Evolutionary conservation across 371 early-diverging fungal species (phyloP), one percentile per base, ranked within the genome.

Genomic region (Batkoa obscura): DNA sequence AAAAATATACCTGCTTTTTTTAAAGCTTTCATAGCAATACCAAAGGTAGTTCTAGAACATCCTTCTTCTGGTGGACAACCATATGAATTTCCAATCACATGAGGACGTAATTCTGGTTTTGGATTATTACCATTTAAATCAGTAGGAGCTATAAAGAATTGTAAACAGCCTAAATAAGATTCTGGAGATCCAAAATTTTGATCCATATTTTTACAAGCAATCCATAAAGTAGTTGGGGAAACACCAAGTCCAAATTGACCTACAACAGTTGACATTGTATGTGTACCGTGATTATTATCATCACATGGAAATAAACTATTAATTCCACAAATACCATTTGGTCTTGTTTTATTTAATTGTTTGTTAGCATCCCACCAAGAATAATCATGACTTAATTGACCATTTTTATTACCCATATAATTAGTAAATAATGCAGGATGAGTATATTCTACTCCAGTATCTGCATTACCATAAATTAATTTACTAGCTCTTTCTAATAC

Each of bases 341-440:
- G 38, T 3, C 30, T 35, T 12, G 52, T n/a, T 12, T 23, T 12
- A 23, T 51, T 51, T 3, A 12, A 5, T 10, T 6, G 13, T 23
- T 51, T 51, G 38, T 51, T 50, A 32, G 50, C 50, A 33, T 50
- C 50, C 31, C 31, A 50, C 50, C 50, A 50, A 32, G 50, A 23
- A 33, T 50, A 50, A 15, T 50, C 33, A 15, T 50, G 50, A 35
- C 33, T 30, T 13, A 35, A 31, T n/a, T 32, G 3, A 8, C 41
- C 41, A 10, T 8, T n/a, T 50, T 30, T 6, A 15, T 6, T 32
- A 8, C 50, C 50, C 5, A 50, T 50, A 35, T 50, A 68, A 50
- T 66, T 66, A 5, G 70, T 79, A 35, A 84, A 83, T 17, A 86
- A 66, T 9, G 82, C 83, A 36, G 84, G 83, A 56, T 85, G 86